These are phyloP conservation scores for Trametes villosa DNA, from an alignment of 768 basidiomycete genomes.

Conservation along the genomic window DNA sequence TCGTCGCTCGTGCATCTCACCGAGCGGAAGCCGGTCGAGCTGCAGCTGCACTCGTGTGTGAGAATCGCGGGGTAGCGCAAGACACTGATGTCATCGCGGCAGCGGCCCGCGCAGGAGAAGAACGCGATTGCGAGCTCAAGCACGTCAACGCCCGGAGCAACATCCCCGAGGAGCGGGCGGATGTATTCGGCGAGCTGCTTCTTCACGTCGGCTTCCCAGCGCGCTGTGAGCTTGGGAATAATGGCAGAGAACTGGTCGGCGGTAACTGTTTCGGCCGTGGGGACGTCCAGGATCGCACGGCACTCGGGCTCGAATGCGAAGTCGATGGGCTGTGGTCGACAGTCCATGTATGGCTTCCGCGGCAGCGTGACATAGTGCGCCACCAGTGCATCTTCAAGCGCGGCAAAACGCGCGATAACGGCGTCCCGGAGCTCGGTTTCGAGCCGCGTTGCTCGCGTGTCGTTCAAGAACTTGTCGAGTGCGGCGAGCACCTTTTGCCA, in stretches of 20 bases:
- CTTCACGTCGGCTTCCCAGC: background rate
- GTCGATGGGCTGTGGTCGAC: background rate
- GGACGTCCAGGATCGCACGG: slow-evolving; percentile 2
- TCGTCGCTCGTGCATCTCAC: background rate
- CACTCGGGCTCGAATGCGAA: background rate
- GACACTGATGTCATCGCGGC: background rate
- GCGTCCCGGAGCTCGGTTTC: background rate
- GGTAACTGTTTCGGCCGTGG: background rate
- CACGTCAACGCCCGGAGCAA: background rate
- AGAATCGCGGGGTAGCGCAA: background rate
- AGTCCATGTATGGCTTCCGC: background rate
- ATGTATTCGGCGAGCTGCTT: background rate
- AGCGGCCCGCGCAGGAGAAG: too few relatives aligned
- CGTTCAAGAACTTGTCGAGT: background rate
- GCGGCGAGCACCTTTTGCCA: background rate
- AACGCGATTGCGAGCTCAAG: background rate
- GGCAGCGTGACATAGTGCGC: background rate
- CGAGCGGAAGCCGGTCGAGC: background rate
- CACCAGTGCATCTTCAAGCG: background rate
- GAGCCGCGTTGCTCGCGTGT: background rate
- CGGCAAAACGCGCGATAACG: background rate
- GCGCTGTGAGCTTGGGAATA: background rate
- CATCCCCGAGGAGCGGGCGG: background rate
- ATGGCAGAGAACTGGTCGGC: background rate
- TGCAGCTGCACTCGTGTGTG: background rate